A percentile compares a stretch with the other conserved stretches of the same genome.
Evolutionary conservation across 352 stramenopile genomes (phyloP).

Genomic region (Phytophthora idaei): DNA sequence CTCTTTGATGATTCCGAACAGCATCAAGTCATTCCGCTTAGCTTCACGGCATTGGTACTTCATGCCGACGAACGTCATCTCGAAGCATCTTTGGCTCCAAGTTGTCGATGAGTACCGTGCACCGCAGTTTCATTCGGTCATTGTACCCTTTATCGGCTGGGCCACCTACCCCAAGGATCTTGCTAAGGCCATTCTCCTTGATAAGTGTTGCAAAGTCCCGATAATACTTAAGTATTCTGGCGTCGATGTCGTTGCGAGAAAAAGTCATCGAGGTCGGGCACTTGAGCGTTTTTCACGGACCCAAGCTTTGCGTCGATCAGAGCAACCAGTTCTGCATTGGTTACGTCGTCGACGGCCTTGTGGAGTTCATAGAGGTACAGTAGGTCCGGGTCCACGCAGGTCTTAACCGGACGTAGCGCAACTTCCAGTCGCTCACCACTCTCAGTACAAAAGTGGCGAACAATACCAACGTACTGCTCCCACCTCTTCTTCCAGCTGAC

Average conservation of each 20-base stretch:
- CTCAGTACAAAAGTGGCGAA: not conserved
- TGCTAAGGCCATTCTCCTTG: slow-evolving; percentile 5
- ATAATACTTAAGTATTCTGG: slow-evolving; percentile 24
- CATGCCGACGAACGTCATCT: not conserved
- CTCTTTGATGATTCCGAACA: too few species aligned
- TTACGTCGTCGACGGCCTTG: slow-evolving; percentile 3
- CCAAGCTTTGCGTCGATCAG: slow-evolving; percentile 1
- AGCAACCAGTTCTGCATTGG: not conserved
- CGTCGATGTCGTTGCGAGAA: slow-evolving; percentile 14
- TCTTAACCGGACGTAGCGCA: not conserved
- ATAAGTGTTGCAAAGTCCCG: slow-evolving; percentile 11
- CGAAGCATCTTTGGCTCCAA: slow-evolving; percentile 6
- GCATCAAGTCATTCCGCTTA: too few species aligned
- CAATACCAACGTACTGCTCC: too few species aligned
- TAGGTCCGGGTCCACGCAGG: not conserved
- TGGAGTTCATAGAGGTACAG: not conserved
- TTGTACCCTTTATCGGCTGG: not conserved
- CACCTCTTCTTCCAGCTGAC: too few species aligned
- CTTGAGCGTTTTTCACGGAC: slow-evolving; percentile 14
- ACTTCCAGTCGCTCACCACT: slow-evolving; percentile 5
- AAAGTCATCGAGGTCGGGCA: slow-evolving; percentile 6
- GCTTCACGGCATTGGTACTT: too few species aligned
- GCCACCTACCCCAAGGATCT: slow-evolving; percentile 3
- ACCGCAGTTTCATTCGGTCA: slow-evolving; percentile 17
- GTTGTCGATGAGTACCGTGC: slow-evolving; percentile 14